A percentile compares a stretch with the other conserved stretches of the same genome.
Conservation (phyloP, 2,329 filamentous ascomycete species). For the Trichoderma cornu-damae region DNA sequence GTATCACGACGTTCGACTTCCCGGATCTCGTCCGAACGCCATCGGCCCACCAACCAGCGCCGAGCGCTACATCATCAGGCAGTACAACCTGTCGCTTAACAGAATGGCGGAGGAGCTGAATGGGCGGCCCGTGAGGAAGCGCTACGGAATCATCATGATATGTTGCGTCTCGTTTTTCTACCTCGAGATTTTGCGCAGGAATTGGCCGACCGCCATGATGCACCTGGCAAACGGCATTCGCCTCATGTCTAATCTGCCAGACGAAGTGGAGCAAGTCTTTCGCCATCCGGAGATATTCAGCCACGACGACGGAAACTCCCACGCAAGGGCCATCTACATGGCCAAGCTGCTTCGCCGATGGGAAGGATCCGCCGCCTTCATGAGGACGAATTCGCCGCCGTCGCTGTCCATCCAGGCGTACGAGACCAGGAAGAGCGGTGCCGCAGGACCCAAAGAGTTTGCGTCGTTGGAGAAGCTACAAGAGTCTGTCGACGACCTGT, state of each 20-base stretch:
- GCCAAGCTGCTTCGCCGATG: constrained; percentile 24
- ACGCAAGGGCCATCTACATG: constrained; percentile 23
- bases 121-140: constrained; percentile 12
- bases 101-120: constrained; percentile 25
- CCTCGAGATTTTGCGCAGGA: constrained; percentile 29
- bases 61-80: constrained; percentile 36
- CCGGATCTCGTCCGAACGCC: constrained; percentile 14
- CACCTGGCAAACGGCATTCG: constrained; percentile 31
- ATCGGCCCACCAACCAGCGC: constrained; percentile 25
- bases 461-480: constrained; percentile 20
- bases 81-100: constrained; percentile 37
- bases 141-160: constrained; percentile 28
- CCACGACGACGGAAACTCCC: constrained; percentile 16
- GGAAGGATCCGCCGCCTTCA: constrained; percentile 23
- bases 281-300: constrained; percentile 22
- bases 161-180: constrained; percentile 33
- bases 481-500: constrained; percentile 23
- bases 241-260: constrained; percentile 29
- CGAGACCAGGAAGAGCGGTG: constrained; percentile 18
- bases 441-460: constrained; percentile 17
- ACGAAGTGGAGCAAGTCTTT: constrained; percentile 21
- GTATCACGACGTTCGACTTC: constrained; percentile 26
- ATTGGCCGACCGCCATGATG: constrained; percentile 25
- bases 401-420: constrained; percentile 22
- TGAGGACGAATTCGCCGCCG: constrained; percentile 23